Percentiles rank a stretch among this genome's conserved stretches.
Conservation (phyloP, 108 stramenopile species). For the Cyclostephanos tholiformis region DNA sequence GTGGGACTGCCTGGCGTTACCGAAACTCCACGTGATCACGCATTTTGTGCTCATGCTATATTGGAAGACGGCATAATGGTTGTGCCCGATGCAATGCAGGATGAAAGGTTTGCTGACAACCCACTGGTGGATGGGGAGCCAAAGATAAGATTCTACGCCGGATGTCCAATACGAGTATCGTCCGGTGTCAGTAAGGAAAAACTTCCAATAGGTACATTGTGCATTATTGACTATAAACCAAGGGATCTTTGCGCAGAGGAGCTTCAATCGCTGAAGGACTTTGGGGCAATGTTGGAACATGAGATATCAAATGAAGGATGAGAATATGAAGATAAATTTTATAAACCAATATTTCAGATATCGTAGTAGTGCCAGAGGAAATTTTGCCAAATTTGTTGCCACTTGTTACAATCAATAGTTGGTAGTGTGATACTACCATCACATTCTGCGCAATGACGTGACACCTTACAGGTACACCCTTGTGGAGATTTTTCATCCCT, state of each 20-base stretch:
- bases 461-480: too few relatives aligned
- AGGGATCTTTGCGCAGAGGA: slow-evolving; percentile 12
- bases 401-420: too few relatives aligned
- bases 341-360: too few relatives aligned
- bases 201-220: slow-evolving; percentile 47
- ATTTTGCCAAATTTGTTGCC: too few relatives aligned
- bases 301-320: too few relatives aligned
- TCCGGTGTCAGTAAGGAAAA: too few relatives aligned
- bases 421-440: too few relatives aligned
- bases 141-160: slow-evolving; percentile 78
- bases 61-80: slow-evolving; percentile 48
- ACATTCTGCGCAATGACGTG: too few relatives aligned
- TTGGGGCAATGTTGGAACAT: not conserved
- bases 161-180: slow-evolving; percentile 37
- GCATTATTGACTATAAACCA: slow-evolving; percentile 51
- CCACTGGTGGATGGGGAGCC: slow-evolving; percentile 68
- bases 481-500: too few relatives aligned
- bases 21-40: slow-evolving; percentile 65
- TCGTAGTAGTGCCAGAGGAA: too few relatives aligned
- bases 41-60: slow-evolving; percentile 78
- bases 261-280: not conserved
- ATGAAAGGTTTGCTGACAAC: slow-evolving; percentile 73
- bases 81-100: slow-evolving; percentile 63
- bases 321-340: too few relatives aligned
- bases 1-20: slow-evolving; percentile 43